Base-by-base conservation (phyloP, 148 eudicot species). In the Simmondsia chinensis region DNA sequence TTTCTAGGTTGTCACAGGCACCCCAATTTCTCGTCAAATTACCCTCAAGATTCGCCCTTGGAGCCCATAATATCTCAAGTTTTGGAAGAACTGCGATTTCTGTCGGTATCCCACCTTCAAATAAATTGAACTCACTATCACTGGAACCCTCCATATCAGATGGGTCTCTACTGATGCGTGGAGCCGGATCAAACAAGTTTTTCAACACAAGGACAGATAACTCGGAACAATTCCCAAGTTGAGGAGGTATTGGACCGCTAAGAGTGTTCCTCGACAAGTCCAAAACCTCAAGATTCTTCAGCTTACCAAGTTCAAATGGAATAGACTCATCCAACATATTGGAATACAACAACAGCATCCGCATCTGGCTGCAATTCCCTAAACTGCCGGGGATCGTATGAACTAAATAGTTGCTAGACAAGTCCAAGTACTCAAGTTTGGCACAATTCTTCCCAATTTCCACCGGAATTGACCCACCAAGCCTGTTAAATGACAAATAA, bases 261-360 rank as follows among this genome's bases (percentile, higher is more conserved):
- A 81, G 63, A 32, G 42, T 56, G 46, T 77, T 76, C 56, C 81
- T 50, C 2, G 94, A 78, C 18, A 83, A 65, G 49, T 83, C 83
- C 24, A 83, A 39, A 47, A 79, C 80, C 51, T 61, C 61, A 43
- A 83, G 86, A 42, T 42, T 56, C 51, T 22, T 43, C 24, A 83
- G 71, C 20, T 20, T 20, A 14, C 83, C 86, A 51, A 83, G 31
- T 50, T 65, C 74, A 32, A 33, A 29, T 11, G 94, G 94, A 30
- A 83, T 54, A 46, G 23, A 35, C 6, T 82, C 86, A 7, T 49
- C 29, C 50, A 78, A 58, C 25, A 25, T 28, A 42, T 83, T 83
- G 5, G 82, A 79, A 48, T 36, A 56, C 60, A 83, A 53, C 57
- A 68, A 57, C 44, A 83, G 48, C 13, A 64, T 37, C 55, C 56